These are phyloP conservation scores for Erodium maritimum DNA, from an alignment of 345 rosid species.

Conservation along the genomic window DNA sequence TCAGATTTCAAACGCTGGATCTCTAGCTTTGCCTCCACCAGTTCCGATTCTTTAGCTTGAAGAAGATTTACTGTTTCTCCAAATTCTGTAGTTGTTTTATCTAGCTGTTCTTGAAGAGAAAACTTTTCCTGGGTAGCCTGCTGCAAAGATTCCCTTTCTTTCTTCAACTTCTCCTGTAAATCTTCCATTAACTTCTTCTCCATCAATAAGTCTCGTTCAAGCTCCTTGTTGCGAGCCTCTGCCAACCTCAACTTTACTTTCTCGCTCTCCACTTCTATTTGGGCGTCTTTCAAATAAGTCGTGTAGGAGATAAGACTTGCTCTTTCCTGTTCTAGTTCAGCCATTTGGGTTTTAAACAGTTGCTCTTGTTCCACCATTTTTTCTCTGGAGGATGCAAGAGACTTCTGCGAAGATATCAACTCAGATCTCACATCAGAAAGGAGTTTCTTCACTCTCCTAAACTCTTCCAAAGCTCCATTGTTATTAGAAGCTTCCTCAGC, in stretches of 20 bases:
- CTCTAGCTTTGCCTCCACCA: slow-evolving; percentile 79
- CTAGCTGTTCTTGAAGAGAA: slow-evolving; percentile 38
- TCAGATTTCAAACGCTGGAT: slow-evolving; percentile 66
- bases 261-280: slow-evolving; percentile 58
- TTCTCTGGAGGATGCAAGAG: slow-evolving; percentile 47
- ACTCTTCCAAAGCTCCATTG: slow-evolving; percentile 41
- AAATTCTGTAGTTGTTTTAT: slow-evolving; percentile 37
- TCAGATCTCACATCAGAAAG: slow-evolving; percentile 57
- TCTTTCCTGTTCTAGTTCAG: slow-evolving; percentile 61
- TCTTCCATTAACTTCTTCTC: slow-evolving; percentile 42
- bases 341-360: slow-evolving; percentile 32
- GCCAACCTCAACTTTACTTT: slow-evolving; percentile 52
- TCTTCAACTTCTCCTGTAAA: slow-evolving; percentile 39
- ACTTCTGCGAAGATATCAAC: slow-evolving; percentile 56
- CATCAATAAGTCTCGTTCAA: slow-evolving; percentile 35
- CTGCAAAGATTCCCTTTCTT: slow-evolving; percentile 42
- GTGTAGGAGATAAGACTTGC: slow-evolving; percentile 38
- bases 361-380: slow-evolving; percentile 53
- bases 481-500: slow-evolving; percentile 30
- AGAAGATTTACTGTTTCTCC: slow-evolving; percentile 43
- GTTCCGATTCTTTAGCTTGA: slow-evolving; percentile 42
- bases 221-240: slow-evolving; percentile 56
- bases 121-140: slow-evolving; percentile 41
- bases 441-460: slow-evolving; percentile 62
- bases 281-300: slow-evolving; percentile 56